Percentiles rank a stretch among this genome's conserved stretches.
Evolutionary conservation across 768 basidiomycete species (phyloP).

Genomic region (Calocera viscosa): DNA sequence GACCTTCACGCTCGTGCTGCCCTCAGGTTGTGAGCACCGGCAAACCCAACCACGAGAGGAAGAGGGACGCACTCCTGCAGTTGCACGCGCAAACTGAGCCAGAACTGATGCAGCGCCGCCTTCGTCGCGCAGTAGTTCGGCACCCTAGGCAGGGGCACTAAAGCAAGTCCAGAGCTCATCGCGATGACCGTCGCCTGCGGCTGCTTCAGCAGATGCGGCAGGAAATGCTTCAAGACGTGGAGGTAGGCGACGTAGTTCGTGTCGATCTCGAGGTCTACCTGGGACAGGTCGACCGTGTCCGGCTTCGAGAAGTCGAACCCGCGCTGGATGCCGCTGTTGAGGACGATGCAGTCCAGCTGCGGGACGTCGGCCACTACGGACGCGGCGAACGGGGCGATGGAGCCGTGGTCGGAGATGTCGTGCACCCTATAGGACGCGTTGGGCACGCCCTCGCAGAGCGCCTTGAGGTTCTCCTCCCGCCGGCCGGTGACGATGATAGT

Average conservation of each 20-base stretch:
- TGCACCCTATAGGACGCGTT: constrained; percentile 12
- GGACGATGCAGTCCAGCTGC: constrained; percentile 14
- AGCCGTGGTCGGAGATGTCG: background rate
- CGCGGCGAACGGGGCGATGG: background rate
- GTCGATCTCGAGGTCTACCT: constrained; percentile 11
- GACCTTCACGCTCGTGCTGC: constrained; percentile 12
- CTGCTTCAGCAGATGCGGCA: constrained; percentile 14
- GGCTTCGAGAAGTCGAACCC: constrained; percentile 13
- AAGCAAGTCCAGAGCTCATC: constrained; percentile 8
- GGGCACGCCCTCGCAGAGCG: constrained; percentile 8
- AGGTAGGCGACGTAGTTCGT: constrained; percentile 16
- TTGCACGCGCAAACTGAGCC: constrained; percentile 11
- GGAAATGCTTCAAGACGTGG: constrained; percentile 10
- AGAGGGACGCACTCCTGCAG: background rate
- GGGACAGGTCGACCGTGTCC: constrained; percentile 11
- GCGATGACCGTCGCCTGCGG: constrained; percentile 10
- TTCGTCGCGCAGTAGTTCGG: constrained; percentile 16
- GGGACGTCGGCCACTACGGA: background rate
- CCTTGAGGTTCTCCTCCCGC: constrained; percentile 13
- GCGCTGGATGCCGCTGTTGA: constrained; percentile 15
- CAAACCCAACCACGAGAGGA: background rate
- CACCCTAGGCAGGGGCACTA: constrained; percentile 12
- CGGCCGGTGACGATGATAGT: constrained; percentile 13
- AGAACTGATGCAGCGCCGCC: constrained; percentile 15
- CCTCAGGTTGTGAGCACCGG: background rate